phyloP scores from a whole-genome alignment of 2,329 filamentous ascomycete genomes.

The Uncinocarpus reesii region DNA sequence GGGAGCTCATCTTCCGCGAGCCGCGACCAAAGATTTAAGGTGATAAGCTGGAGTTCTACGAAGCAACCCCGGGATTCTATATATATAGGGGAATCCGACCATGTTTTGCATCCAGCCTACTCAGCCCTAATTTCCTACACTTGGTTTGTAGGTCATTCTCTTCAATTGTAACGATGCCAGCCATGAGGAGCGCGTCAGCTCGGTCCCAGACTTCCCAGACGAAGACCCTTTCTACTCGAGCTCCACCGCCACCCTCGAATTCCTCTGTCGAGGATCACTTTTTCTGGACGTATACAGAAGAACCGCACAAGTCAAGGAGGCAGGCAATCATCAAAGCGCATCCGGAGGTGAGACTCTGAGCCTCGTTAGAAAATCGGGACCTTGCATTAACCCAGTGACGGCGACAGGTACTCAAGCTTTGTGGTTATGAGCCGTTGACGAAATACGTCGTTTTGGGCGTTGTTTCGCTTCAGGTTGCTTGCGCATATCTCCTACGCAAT shows the following conservation, averaged over 20 bases:
- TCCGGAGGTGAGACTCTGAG: slow-evolving; percentile 61
- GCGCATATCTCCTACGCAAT: slow-evolving; percentile 66
- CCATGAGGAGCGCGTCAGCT: not conserved
- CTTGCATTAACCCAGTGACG: slow-evolving; percentile 1
- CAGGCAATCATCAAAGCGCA: slow-evolving; percentile 97
- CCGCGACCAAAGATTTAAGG: not conserved
- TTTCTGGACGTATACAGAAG: slow-evolving; percentile 98
- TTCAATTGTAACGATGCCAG: slow-evolving; percentile 17
- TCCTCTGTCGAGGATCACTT: slow-evolving; percentile 51
- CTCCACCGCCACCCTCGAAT: slow-evolving; percentile 23
- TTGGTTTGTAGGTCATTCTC: not conserved
- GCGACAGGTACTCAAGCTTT: slow-evolving; percentile 80
- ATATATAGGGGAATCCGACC: not conserved
- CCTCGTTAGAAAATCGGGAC: not conserved
- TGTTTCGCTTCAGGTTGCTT: slow-evolving; percentile 67
- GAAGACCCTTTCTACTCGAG: not conserved
- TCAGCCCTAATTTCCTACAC: not conserved
- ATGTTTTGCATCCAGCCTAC: not conserved
- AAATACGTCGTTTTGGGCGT: slow-evolving; percentile 85
- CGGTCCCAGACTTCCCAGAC: not conserved
- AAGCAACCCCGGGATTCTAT: not conserved
- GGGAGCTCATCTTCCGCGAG: slow-evolving; percentile 9
- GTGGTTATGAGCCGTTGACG: slow-evolving; percentile 87
- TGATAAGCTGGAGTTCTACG: no score
- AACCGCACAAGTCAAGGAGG: slow-evolving; percentile 83